Evolutionary conservation across 805 yeast species (phyloP).

Genomic region (Candida ascalaphidarum): DNA sequence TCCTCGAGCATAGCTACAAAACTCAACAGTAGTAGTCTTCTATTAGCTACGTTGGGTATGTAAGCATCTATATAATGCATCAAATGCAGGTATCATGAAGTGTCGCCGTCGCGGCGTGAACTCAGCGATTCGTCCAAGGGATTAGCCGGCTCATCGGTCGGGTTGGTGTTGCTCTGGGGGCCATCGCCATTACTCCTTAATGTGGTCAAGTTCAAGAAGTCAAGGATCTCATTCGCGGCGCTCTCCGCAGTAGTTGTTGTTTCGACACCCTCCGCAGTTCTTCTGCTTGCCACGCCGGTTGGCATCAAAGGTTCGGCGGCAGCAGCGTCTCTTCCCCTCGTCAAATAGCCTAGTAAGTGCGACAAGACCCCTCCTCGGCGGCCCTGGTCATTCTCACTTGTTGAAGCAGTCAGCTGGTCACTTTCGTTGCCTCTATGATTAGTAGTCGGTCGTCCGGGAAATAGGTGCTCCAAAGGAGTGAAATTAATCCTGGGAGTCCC

Average conservation of each 20-base stretch:
- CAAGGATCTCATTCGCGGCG: constrained; percentile 8
- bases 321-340: constrained; percentile 6
- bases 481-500: constrained; percentile 2
- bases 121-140: no score
- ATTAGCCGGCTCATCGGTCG: no score
- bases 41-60: no score
- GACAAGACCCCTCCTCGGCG: constrained; percentile 11
- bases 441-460: constrained; percentile 1
- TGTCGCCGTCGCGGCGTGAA: no score
- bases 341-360: constrained; percentile 11
- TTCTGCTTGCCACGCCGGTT: constrained; percentile 39
- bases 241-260: constrained; percentile 10
- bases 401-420: background rate
- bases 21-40: no score
- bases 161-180: no score
- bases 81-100: no score
- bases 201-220: constrained; percentile 18
- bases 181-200: no score
- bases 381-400: constrained; percentile 1
- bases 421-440: background rate
- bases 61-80: no score
- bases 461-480: constrained; percentile 1
- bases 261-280: constrained; percentile 38
- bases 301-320: constrained; percentile 25
- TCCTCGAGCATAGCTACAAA: no score